Conservation (phyloP, 2,329 filamentous ascomycete species). For the Arthrinium phaeospermum region DNA sequence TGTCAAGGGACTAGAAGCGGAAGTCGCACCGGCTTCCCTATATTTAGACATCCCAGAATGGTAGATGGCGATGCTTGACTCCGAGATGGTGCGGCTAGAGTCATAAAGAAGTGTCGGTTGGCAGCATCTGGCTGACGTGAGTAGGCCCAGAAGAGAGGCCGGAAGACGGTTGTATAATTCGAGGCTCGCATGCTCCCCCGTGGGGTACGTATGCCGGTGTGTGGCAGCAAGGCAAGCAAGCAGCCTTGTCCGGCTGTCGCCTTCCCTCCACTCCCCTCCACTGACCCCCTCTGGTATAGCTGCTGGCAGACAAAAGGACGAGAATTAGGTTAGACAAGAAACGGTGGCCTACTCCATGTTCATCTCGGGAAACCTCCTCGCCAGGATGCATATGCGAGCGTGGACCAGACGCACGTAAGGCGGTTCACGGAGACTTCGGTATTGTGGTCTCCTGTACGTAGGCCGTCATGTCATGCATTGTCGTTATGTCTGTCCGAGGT, state of each 20-base stretch:
- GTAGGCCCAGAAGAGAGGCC: not conserved
- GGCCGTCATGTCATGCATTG: not conserved
- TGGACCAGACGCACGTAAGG: not conserved
- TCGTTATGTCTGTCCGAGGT: slow-evolving; percentile 2
- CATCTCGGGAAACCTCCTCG: slow-evolving; percentile 5
- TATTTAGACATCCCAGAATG: not conserved
- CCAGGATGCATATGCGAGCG: not conserved
- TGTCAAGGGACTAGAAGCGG: not conserved
- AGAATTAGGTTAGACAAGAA: not conserved
- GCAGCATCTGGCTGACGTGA: not conserved
- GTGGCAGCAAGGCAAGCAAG: not conserved
- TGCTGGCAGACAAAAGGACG: not conserved
- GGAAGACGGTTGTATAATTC: not conserved
- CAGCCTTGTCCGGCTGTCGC: not conserved
- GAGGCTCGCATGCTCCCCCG: not conserved
- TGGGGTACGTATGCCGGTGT: not conserved
- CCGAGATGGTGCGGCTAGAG: not conserved
- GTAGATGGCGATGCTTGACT: not conserved
- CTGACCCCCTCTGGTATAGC: not conserved
- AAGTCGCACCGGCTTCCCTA: slow-evolving; percentile 8
- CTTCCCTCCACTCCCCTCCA: not conserved
- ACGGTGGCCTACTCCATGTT: not conserved
- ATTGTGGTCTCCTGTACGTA: not conserved
- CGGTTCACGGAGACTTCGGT: slow-evolving; percentile 3
- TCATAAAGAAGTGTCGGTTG: not conserved